Percentiles rank a stretch among this genome's conserved stretches.
Evolutionary conservation across 2,329 filamentous ascomycete genomes (phyloP).

Genomic region (Cryphonectria carpinicola): DNA sequence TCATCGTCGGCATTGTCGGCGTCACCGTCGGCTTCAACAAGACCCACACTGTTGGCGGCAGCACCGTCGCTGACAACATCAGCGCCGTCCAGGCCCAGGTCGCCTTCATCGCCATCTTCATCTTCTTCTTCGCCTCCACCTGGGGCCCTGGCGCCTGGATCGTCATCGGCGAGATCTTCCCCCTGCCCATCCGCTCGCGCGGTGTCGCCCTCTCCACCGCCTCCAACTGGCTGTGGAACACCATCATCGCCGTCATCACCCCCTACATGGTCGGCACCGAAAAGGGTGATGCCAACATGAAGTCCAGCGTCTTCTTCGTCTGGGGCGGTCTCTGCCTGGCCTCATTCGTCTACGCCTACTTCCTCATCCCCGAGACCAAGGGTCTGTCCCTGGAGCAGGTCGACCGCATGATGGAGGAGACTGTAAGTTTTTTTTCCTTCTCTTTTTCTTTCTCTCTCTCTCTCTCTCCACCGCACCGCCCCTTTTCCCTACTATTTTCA

Average conservation of each 20-base stretch:
- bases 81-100: slow-evolving; percentile 72
- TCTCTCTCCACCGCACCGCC: background rate
- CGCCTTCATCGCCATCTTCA: slow-evolving; percentile 88
- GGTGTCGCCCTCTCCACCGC: slow-evolving; percentile 86
- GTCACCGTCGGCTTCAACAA: slow-evolving; percentile 61
- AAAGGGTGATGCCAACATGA: slow-evolving; percentile 61
- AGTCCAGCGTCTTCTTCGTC: slow-evolving; percentile 73
- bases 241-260: slow-evolving; percentile 71
- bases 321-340: slow-evolving; percentile 70
- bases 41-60: slow-evolving; percentile 47
- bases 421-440: slow-evolving; percentile 32
- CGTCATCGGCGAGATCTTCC: slow-evolving; percentile 89
- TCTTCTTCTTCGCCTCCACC: slow-evolving; percentile 89
- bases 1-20: slow-evolving; percentile 80
- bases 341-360: slow-evolving; percentile 69
- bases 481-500: background rate
- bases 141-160: slow-evolving; percentile 85
- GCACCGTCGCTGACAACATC: slow-evolving; percentile 54
- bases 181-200: slow-evolving; percentile 83
- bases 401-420: slow-evolving; percentile 89
- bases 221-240: slow-evolving; percentile 93
- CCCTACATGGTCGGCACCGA: slow-evolving; percentile 68
- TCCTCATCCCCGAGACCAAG: slow-evolving; percentile 76
- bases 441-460: too few relatives aligned
- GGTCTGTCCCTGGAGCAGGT: slow-evolving; percentile 79